These are phyloP conservation scores for Phyllostachys edulis DNA, from an alignment of 176 grass and related monocot species.

Conservation along the genomic window DNA sequence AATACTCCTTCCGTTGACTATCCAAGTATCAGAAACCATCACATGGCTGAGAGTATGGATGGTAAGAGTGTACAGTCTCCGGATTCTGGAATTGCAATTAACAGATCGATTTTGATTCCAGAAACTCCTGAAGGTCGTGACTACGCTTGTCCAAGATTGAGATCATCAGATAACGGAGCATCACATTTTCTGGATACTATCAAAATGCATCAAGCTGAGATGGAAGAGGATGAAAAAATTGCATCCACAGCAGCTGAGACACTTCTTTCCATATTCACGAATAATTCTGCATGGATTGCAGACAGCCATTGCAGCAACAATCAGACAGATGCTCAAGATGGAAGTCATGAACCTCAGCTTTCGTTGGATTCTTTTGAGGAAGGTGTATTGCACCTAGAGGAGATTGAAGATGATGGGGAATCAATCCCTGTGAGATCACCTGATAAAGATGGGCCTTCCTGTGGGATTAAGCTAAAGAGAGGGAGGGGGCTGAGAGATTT, in stretches of 20 bases:
- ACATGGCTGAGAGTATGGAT: constrained; percentile 10
- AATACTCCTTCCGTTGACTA: constrained; percentile 22
- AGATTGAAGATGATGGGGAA: constrained; percentile 57
- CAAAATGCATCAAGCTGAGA: constrained; percentile 28
- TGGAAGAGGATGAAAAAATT: constrained; percentile 19
- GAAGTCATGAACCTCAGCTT: constrained; percentile 28
- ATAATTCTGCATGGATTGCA: constrained; percentile 20
- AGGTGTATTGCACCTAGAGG: constrained; percentile 57
- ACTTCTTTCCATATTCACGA: constrained; percentile 62
- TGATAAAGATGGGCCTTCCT: constrained; percentile 37
- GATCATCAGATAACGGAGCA: not conserved
- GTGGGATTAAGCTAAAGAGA: constrained; percentile 70
- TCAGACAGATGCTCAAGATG: constrained; percentile 13
- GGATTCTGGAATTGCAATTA: constrained; percentile 2
- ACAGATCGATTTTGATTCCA: constrained; percentile 15
- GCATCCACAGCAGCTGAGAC: constrained; percentile 57
- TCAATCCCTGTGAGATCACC: constrained; percentile 36
- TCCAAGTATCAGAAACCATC: constrained; percentile 17
- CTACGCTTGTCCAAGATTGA: not conserved
- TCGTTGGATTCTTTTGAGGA: constrained; percentile 68
- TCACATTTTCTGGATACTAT: constrained; percentile 7
- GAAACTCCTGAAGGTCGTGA: constrained; percentile 34
- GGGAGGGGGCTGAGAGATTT: constrained; percentile 84
- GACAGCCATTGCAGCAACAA: constrained; percentile 12
- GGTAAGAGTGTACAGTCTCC: not conserved